These are phyloP conservation scores for Mucor sp. DNA, from an alignment of 371 early-diverging fungal genomes.

Conservation along the genomic window DNA sequence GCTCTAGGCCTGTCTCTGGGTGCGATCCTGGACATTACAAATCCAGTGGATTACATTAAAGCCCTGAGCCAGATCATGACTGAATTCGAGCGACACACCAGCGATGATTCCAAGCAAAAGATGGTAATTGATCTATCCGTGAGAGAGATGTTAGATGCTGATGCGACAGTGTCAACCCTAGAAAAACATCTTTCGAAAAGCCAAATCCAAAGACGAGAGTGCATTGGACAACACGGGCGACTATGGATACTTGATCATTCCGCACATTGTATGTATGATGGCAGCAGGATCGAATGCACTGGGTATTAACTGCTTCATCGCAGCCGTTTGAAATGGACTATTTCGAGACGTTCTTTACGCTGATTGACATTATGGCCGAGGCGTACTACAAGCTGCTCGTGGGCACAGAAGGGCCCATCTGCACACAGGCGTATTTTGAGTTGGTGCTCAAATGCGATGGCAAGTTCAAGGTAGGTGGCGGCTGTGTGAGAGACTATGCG, in stretches of 20 bases:
- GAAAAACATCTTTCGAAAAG: slow-evolving; percentile 63
- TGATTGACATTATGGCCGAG: slow-evolving; percentile 51
- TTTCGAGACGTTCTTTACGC: slow-evolving; percentile 54
- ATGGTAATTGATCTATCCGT: slow-evolving; percentile 36
- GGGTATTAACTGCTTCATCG: background rate
- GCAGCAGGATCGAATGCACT: background rate
- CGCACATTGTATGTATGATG: slow-evolving; percentile 46
- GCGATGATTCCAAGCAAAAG: slow-evolving; percentile 53
- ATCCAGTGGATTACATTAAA: slow-evolving; percentile 64
- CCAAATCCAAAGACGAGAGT: slow-evolving; percentile 48
- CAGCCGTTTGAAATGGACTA: slow-evolving; percentile 64
- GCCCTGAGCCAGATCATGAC: slow-evolving; percentile 59
- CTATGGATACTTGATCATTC: slow-evolving; percentile 46
- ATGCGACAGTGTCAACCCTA: background rate
- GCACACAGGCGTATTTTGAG: slow-evolving; percentile 55
- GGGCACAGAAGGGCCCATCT: slow-evolving; percentile 35
- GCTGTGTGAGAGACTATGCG: background rate
- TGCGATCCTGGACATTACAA: slow-evolving; percentile 63
- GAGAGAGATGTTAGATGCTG: too few species aligned
- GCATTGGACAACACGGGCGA: slow-evolving; percentile 38
- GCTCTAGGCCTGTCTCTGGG: slow-evolving; percentile 67
- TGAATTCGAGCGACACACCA: slow-evolving; percentile 61
- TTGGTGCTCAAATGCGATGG: slow-evolving; percentile 60
- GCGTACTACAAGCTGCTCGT: slow-evolving; percentile 51
- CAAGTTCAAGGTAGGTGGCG: slow-evolving; percentile 46